Base-by-base conservation (phyloP, 208 protist genomes). In the Trypanosoma caninum region DNA sequence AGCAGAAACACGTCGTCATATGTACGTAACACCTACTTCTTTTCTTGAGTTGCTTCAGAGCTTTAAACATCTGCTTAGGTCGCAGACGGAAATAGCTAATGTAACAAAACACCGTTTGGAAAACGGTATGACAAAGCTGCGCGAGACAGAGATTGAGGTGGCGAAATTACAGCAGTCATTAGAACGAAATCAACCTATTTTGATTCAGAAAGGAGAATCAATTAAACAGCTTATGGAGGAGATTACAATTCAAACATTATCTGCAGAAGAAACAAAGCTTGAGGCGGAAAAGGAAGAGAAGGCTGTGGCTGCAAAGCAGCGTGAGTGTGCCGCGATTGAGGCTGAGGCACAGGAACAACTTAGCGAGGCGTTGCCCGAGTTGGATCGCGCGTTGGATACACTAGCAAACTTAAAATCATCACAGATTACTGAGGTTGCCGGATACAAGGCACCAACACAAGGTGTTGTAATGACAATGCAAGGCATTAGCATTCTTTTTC, bases 11-110 rank as follows among this genome's bases (percentile, higher is more conserved):
- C 72, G 87, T 28, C 91, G 98, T 6, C 78, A 98, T 74, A 99
- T 98, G 77, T 98, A 99, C 77, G 98, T 99, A 20, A 99, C 98
- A 27, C 98, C 98, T n/a, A 99, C 97, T 11, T 98, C 91, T 9
- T 99, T 98, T 79, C 81, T 99, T 3, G 97, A 99, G 71, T 60
- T 99, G 64, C 82, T 99, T 14, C 65, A 80, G 38, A 95, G 89
- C 5, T 98, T 99, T 66, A 71, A 82, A 22, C 59, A 52, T 10
- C 50, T 99, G 40, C 74, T 99, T 28, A 71, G 78, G 42, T 75
- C 73, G 22, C 85, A 97, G 65, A 87, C 82, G 28, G 82, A 84
- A 50, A 87, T 81, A 13, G 85, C 97, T 50, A 83, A 79, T 25
- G 76, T 63, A 16, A 84, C 78, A 13, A 83, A 92, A 55, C 74